A percentile compares a stretch with the other conserved stretches of the same genome.
Evolutionary conservation across 2,329 filamentous ascomycete genomes (phyloP).

Genomic region (Keithomyces neogunnii): DNA sequence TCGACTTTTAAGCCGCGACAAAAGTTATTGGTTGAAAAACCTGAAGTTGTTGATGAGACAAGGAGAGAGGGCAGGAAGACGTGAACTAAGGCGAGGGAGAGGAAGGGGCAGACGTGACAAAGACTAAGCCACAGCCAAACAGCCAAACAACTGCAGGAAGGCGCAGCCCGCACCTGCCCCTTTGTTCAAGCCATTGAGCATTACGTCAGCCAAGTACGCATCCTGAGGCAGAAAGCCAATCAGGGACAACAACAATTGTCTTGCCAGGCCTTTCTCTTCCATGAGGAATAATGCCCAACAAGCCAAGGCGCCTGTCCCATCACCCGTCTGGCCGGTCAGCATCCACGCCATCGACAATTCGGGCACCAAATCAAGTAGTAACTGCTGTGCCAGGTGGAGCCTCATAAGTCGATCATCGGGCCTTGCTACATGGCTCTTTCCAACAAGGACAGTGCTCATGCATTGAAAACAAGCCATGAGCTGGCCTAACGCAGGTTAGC

Average conservation of each 20-base stretch:
- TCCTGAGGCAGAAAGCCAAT: background rate
- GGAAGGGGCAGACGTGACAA: background rate
- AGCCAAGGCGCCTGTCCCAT: background rate
- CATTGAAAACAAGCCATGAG: too few relatives aligned
- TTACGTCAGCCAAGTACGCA: background rate
- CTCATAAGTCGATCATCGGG: too few relatives aligned
- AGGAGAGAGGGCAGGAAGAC: background rate
- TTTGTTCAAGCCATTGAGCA: background rate
- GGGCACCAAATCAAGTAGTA: too few relatives aligned
- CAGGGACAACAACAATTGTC: background rate
- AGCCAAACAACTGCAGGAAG: background rate
- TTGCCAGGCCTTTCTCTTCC: background rate
- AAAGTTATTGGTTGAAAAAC: background rate
- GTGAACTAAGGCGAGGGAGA: background rate
- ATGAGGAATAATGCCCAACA: background rate
- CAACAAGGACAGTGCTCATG: too few relatives aligned
- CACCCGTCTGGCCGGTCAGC: background rate
- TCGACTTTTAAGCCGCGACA: constrained; percentile 1
- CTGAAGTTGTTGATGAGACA: background rate
- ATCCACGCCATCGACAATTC: too few relatives aligned
- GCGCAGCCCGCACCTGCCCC: background rate
- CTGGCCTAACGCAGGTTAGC: too few relatives aligned
- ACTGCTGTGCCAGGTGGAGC: too few relatives aligned
- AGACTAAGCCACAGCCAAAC: background rate
- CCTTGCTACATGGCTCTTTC: too few relatives aligned